Conservation (phyloP, 108 stramenopile species). For the Conticribra weissflogii region DNA sequence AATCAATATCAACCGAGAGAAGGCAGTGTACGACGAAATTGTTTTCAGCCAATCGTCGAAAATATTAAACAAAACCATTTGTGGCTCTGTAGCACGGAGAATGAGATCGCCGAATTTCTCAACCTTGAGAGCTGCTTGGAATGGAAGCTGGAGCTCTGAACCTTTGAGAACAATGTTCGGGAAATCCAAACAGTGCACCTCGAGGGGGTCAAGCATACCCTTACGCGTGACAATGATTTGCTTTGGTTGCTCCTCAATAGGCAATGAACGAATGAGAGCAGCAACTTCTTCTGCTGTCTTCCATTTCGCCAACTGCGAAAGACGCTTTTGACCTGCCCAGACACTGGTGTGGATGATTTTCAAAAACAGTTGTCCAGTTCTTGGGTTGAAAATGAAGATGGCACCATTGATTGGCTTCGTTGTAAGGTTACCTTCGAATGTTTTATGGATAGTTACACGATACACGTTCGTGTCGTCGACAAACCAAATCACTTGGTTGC, state of each 20-base stretch:
- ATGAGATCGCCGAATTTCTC: conserved; percentile 99
- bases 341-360: conserved; percentile 99
- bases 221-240: conserved; percentile 99
- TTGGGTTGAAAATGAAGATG: conserved; percentile 99
- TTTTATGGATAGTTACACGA: conserved; percentile 99
- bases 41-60: conserved; percentile 99
- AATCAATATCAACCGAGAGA: conserved; percentile 97
- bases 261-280: conserved; percentile 96
- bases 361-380: conserved; percentile 97
- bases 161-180: conserved; percentile 99
- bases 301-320: conserved; percentile 99
- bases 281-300: conserved; percentile 99
- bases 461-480: conserved; percentile 99
- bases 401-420: conserved; percentile 99
- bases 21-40: conserved; percentile 98
- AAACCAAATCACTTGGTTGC: conserved; percentile 99
- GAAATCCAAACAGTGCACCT: conserved; percentile 99
- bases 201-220: conserved; percentile 98
- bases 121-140: conserved; percentile 98
- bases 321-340: conserved; percentile 99
- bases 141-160: conserved; percentile 97
- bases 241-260: conserved; percentile 99
- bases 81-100: conserved; percentile 97
- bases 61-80: conserved; percentile 99
- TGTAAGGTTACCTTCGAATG: conserved; percentile 98